Evolutionary conservation across 2,329 filamentous ascomycete species (phyloP), one percentile per base, ranked within the genome.

Genomic region (Sporothrix pseudoabietina): DNA sequence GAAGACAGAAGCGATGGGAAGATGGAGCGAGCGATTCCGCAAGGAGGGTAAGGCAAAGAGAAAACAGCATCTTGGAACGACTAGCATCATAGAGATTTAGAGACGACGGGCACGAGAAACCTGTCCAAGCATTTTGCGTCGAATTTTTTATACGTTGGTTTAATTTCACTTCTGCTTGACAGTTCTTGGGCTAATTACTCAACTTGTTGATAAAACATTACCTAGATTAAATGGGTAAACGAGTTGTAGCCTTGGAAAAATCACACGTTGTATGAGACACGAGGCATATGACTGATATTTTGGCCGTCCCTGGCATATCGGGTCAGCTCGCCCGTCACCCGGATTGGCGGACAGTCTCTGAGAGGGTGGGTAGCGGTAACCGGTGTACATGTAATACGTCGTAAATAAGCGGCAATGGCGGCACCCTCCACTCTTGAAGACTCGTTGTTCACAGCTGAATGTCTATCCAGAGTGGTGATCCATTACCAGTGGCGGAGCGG

Each of bases 191-290:
- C 57, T 9, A 9, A 12, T 8, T 22, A 12, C 12, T 3, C 30
- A 12, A 66, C 30, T 30, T 19, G 61, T 26, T 26, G 26, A 26
- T 26, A 26, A 1, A 26, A 26, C 26, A 26, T 26, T 26, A 26
- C 26, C 2, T 26, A 26, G 26, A 26, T 26, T 59, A 35, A 30
- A 59, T 9, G 55, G n/a, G 44, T 49, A 19, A 19, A 49, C 3
- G 44, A 49, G 14, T 49, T 19, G 44, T 49, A 49, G n/a, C 61
- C 12, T 47, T 26, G 39, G 10, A 10, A 19, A 14, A 39, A 47
- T 19, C 39, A 26, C 26, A 47, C 39, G 61, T 66, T 44, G 61
- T 66, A 66, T 30, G 22, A 47, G 61, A 66, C 39, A 66, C 6
- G 1, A 16, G 26, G 26, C 26, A 16, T 3, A 10, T 8, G 39